A percentile compares a stretch with the other conserved stretches of the same genome.
Conservation (phyloP, 2,329 filamentous ascomycete species). For the Epichloe uncinata region DNA sequence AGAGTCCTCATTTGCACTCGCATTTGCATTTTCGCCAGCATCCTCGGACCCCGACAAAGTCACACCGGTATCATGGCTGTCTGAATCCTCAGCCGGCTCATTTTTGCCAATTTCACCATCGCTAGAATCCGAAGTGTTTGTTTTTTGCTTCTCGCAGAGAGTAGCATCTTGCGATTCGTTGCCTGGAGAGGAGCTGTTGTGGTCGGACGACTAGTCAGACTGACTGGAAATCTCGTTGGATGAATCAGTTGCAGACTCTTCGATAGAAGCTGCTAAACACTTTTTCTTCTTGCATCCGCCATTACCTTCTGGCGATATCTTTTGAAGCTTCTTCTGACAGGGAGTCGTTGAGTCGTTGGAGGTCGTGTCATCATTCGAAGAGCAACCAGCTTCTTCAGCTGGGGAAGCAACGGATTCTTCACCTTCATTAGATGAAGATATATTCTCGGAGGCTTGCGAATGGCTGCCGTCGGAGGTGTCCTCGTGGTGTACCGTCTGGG, state of each 20-base stretch:
- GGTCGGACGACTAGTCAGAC: slow-evolving; percentile 1
- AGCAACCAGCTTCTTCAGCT: neutral
- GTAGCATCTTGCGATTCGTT: neutral
- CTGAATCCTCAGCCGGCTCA: neutral
- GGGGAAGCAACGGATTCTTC: neutral
- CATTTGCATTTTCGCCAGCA: too few species aligned
- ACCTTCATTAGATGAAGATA: too few species aligned
- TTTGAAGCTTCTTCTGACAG: neutral
- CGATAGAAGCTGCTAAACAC: neutral
- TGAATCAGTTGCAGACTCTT: neutral
- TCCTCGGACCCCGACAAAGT: too few species aligned
- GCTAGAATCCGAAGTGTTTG: neutral
- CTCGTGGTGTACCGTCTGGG: neutral
- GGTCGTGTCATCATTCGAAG: neutral
- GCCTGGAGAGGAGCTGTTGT: neutral
- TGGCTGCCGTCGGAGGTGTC: neutral
- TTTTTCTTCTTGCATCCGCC: neutral
- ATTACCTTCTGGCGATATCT: neutral
- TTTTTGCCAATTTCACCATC: neutral
- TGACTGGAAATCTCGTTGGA: neutral
- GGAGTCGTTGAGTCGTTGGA: neutral
- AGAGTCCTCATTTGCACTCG: too few species aligned
- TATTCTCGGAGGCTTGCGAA: neutral
- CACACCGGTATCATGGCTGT: too few species aligned
- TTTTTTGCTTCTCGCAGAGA: neutral